Evolutionary conservation across 225 moss, liverwort and hornwort genomes (phyloP).

Genomic region (Rhytidiadelphus loreus): DNA sequence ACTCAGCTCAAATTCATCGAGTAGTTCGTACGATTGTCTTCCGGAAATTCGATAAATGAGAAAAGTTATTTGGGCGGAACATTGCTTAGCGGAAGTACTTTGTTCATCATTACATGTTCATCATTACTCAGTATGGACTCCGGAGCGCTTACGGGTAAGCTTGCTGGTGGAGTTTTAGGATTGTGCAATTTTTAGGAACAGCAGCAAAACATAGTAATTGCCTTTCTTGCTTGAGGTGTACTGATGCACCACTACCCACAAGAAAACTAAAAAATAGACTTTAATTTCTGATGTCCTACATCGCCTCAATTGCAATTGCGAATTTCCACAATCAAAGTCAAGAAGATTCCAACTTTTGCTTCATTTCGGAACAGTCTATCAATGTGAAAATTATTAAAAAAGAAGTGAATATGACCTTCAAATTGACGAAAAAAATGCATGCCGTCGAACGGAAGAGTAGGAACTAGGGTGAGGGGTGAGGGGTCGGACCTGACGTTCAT

Average conservation of each 20-base stretch:
- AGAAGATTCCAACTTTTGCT: not conserved
- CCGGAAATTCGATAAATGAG: not conserved
- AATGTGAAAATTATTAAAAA: too few relatives aligned
- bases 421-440: not conserved
- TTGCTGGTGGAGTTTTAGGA: not conserved
- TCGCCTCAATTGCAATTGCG: not conserved
- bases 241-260: not conserved
- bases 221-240: too few relatives aligned
- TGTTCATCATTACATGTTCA: too few relatives aligned
- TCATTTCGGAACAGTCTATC: not conserved
- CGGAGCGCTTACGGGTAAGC: not conserved
- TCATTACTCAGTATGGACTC: not conserved
- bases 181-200: not conserved
- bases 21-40: too few relatives aligned
- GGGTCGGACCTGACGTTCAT: slow-evolving; percentile 17
- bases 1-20: not conserved
- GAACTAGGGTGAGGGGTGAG: not conserved
- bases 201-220: too few relatives aligned
- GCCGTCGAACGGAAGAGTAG: not conserved
- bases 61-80: not conserved
- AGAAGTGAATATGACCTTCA: not conserved
- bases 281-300: not conserved
- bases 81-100: not conserved
- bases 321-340: not conserved
- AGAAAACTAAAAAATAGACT: not conserved